These are phyloP conservation scores for Leptomonas seymouri DNA, from an alignment of 208 protist genomes.

Conservation along the genomic window DNA sequence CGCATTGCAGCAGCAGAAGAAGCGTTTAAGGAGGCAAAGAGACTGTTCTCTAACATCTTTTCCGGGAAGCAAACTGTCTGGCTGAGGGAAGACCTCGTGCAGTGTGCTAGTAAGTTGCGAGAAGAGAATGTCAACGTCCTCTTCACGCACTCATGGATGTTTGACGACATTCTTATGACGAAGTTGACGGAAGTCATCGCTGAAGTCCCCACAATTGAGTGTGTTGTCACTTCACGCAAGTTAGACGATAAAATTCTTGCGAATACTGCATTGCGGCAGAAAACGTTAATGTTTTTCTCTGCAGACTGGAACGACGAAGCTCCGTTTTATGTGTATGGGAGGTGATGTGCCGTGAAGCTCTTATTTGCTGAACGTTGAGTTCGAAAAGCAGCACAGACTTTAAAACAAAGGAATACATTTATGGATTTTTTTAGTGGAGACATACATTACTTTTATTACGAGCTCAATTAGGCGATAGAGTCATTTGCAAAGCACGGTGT, in stretches of 20 bases:
- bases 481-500: no score
- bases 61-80: slow-evolving; percentile 62
- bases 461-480: no score
- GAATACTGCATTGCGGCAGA: slow-evolving; percentile 35
- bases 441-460: no score
- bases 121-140: slow-evolving; percentile 73
- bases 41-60: slow-evolving; percentile 59
- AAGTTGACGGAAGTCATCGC: slow-evolving; percentile 56
- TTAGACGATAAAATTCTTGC: slow-evolving; percentile 52
- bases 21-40: slow-evolving; percentile 52
- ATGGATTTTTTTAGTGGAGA: no score
- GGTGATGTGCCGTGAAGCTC: neutral
- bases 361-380: neutral
- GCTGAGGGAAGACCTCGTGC: slow-evolving; percentile 67
- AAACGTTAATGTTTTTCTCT: slow-evolving; percentile 54
- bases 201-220: slow-evolving; percentile 60
- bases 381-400: no score
- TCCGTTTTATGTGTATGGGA: slow-evolving; percentile 78
- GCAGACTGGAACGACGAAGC: slow-evolving; percentile 83
- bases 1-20: slow-evolving; percentile 49
- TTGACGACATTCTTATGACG: slow-evolving; percentile 81
- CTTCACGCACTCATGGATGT: slow-evolving; percentile 86
- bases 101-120: slow-evolving; percentile 46
- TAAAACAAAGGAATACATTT: neutral
- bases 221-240: slow-evolving; percentile 80